These are phyloP conservation scores for Alternaria solani DNA, from an alignment of 2,329 filamentous ascomycete species.

Conservation along the genomic window DNA sequence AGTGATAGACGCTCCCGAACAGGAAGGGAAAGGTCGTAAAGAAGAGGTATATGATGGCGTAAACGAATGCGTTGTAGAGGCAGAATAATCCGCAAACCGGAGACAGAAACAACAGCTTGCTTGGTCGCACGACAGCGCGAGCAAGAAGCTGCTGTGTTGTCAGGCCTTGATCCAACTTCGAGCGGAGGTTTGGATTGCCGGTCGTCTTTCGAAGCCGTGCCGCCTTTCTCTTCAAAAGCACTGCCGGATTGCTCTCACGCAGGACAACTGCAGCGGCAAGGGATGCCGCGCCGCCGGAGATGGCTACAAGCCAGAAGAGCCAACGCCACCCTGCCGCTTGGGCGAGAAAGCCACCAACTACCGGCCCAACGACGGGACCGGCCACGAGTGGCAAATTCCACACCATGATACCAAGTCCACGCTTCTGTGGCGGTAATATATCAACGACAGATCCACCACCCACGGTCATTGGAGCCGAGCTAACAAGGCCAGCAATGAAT, in stretches of 20 bases:
- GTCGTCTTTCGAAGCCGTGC: not conserved
- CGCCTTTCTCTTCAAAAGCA: not conserved
- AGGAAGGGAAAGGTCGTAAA: not conserved
- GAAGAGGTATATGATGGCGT: not conserved
- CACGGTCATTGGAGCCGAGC: not conserved
- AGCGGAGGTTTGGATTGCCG: not conserved
- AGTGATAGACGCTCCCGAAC: not conserved
- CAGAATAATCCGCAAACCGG: not conserved
- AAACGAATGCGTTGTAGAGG: not conserved
- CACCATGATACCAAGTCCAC: not conserved
- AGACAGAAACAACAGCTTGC: not conserved
- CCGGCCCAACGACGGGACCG: not conserved
- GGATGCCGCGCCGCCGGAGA: slow-evolving; percentile 61
- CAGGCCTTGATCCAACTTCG: not conserved
- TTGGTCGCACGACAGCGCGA: not conserved
- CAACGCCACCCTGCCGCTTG: not conserved
- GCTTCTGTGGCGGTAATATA: not conserved
- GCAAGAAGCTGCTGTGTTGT: not conserved
- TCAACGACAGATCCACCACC: not conserved
- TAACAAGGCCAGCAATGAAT: not conserved
- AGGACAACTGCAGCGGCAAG: not conserved
- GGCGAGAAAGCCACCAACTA: not conserved
- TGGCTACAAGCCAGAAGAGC: not conserved
- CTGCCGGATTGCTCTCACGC: not conserved
- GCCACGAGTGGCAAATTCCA: too few species aligned